Conservation (phyloP, 2,329 filamentous ascomycete species). For the Claviceps sorghi region DNA sequence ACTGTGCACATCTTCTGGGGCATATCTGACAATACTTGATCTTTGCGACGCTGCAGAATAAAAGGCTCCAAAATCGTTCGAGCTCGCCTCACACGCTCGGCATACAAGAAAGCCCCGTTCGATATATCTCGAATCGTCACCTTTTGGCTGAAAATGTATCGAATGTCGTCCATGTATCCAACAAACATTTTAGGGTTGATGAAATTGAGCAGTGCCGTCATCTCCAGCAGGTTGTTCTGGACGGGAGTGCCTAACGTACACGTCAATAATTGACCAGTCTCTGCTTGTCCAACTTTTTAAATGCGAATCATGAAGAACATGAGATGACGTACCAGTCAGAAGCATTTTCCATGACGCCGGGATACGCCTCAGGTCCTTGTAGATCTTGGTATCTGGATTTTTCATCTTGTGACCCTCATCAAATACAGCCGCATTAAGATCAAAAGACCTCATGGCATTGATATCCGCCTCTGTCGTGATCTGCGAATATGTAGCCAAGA, state of each 20-base stretch:
- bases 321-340: constrained; percentile 30
- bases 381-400: constrained; percentile 70
- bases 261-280: constrained; percentile 8
- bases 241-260: constrained; percentile 67
- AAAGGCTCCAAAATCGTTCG: constrained; percentile 91
- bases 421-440: constrained; percentile 52
- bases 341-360: constrained; percentile 71
- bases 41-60: constrained; percentile 84
- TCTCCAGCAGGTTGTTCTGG: constrained; percentile 86
- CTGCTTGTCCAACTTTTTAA: neutral
- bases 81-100: constrained; percentile 72
- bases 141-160: constrained; percentile 81
- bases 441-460: constrained; percentile 32
- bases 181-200: constrained; percentile 78
- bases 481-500: constrained; percentile 48
- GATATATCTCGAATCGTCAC: constrained; percentile 67
- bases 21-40: constrained; percentile 74
- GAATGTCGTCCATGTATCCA: constrained; percentile 61
- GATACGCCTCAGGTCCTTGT: constrained; percentile 65
- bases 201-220: constrained; percentile 83
- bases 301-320: neutral
- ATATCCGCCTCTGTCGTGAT: constrained; percentile 37
- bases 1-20: constrained; percentile 67
- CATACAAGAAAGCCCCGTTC: constrained; percentile 72
- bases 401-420: constrained; percentile 93